phyloP scores from a whole-genome alignment of 306 rosid species.

The Dicorynia guianensis region DNA sequence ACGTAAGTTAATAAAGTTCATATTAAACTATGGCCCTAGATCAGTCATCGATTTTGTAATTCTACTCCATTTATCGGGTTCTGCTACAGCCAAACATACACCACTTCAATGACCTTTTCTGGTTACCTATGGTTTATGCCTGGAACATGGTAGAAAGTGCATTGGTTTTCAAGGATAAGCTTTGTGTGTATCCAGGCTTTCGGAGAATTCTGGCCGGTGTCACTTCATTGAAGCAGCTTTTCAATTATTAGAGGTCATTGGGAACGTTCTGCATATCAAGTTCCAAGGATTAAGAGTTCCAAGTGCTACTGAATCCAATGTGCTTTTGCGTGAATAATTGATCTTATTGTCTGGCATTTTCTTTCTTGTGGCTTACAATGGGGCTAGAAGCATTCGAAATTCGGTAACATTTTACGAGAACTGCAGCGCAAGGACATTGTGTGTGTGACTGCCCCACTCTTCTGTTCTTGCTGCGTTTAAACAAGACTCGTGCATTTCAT shows the following conservation, averaged over 20 bases:
- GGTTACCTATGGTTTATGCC: no score
- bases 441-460: background rate
- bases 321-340: background rate
- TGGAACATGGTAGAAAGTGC: no score
- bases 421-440: conserved; percentile 35
- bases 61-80: no score
- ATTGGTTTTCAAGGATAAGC: no score
- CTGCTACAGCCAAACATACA: no score
- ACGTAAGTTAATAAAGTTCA: no score
- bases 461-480: background rate
- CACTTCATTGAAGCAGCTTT: no score
- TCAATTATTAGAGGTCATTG: background rate
- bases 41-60: no score
- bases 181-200: no score
- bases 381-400: background rate
- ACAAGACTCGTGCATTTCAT: background rate
- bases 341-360: background rate
- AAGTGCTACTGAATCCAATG: background rate
- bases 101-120: no score
- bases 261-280: background rate
- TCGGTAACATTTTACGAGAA: background rate
- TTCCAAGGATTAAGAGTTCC: background rate
- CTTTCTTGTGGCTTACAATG: background rate
- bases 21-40: no score
- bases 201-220: no score